A percentile compares a stretch with the other conserved stretches of the same genome.
phyloP scores from a whole-genome alignment of 139 green algal species.

The Marvania coccoides region DNA sequence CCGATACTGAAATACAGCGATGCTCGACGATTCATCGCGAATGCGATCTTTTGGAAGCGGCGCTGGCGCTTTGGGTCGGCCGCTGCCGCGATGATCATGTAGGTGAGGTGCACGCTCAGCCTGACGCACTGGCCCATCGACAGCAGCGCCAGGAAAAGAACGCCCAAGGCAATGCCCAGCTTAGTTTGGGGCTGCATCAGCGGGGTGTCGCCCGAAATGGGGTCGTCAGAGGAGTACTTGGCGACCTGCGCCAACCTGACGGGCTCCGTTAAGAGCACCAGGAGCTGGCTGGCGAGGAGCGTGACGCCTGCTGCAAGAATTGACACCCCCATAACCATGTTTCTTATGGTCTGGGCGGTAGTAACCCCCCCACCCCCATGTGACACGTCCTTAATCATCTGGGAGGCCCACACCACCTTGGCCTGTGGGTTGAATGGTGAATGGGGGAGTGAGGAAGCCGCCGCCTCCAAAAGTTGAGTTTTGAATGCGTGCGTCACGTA shows the following conservation, averaged over 20 bases:
- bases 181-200: not conserved
- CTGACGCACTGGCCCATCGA: slow-evolving; percentile 3
- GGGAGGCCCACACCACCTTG: not conserved
- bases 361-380: not conserved
- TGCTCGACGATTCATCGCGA: not conserved
- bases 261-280: not conserved
- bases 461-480: too few relatives aligned
- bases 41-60: not conserved
- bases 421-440: too few relatives aligned
- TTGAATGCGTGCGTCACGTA: too few relatives aligned
- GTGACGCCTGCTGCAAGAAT: slow-evolving; percentile 4
- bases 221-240: not conserved
- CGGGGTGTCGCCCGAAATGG: not conserved
- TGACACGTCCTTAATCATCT: too few relatives aligned
- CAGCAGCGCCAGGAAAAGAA: slow-evolving; percentile 7
- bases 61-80: not conserved
- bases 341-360: not conserved
- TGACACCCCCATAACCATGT: slow-evolving; percentile 4
- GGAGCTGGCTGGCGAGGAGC: not conserved
- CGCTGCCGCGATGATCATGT: not conserved
- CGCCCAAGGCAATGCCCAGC: slow-evolving; percentile 7
- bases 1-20: not conserved
- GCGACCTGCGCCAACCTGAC: not conserved
- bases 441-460: too few relatives aligned
- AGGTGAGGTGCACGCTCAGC: slow-evolving; percentile 3